Evolutionary conservation across 208 protist species (phyloP), one percentile per base, ranked within the genome.

Genomic region (Trypanosoma cruzi): DNA sequence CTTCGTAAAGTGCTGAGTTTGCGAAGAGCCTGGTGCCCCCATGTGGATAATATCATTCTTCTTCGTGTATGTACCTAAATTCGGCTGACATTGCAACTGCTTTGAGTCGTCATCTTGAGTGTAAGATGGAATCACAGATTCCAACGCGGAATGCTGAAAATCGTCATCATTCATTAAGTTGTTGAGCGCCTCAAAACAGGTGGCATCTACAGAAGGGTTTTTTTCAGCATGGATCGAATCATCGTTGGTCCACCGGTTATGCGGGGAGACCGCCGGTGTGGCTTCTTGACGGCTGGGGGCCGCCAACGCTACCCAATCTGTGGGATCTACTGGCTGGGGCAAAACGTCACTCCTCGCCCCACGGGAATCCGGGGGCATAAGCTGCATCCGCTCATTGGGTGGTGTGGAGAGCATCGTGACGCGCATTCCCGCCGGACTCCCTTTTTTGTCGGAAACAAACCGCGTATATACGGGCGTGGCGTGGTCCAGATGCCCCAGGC

Each of bases 1-100:
- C 14, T 78, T 86, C 20, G 83, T 96, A 26, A 90, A 48, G 65
- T 94, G 81, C 67, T 91, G 91, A 29, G 97, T 98, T 37, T 98
- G 93, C 34, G 99, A 97, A 42, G 90, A 89, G 11, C 80, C 88
- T 16, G 98, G 88, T 65, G 98, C 96, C 44, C 89, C 98, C 50
- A 99, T 92, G 63, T 98, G 96, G 32, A 98, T 96, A 48, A 98
- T 71, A 52, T 92, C 86, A 40, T 65, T 65, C 73, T 64, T 79
- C 18, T 44, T 31, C 7, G 10, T 61, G 11, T 68, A 44, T 22
- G 32, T 22, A 6, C 32, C 48, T 6, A 64, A 48, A 49, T 18
- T 13, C 11, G 29, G 32, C 59, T 68, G 69, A 65, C 57, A 46
- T 49, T 69, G 59, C 50, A 49, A 64, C 31, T 84, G 32, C 44